Evolutionary conservation across 495 filamentous ascomycete species (phyloP).

Genomic region (Penicillium waksmanii): DNA sequence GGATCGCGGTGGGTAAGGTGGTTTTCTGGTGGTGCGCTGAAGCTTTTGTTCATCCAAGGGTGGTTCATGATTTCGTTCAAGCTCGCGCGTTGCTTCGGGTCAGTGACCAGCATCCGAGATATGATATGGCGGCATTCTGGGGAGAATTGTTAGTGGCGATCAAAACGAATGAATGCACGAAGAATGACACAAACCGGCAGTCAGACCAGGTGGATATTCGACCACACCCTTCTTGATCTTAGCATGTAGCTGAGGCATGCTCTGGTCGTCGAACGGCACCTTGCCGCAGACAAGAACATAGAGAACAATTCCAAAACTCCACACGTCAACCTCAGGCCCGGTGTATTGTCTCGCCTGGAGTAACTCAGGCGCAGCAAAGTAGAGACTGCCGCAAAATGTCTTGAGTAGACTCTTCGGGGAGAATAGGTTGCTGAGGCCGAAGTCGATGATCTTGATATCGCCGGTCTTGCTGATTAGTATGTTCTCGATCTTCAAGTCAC

Average conservation of each 20-base stretch:
- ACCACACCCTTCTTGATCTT: constrained; percentile 98
- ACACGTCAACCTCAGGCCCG: constrained; percentile 95
- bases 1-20: constrained; percentile 84
- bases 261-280: constrained; percentile 98
- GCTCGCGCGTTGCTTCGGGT: constrained; percentile 83
- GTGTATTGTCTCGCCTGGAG: constrained; percentile 93
- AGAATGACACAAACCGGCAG: constrained; percentile 65
- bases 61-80: constrained; percentile 94
- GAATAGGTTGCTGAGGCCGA: constrained; percentile 96
- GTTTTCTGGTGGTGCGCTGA: constrained; percentile 83
- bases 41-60: constrained; percentile 97
- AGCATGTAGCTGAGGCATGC: constrained; percentile 96
- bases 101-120: constrained; percentile 94
- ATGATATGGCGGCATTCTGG: constrained; percentile 93
- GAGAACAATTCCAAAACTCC: constrained; percentile 99
- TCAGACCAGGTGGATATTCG: constrained; percentile 93
- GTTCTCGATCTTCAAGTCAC: constrained; percentile 98
- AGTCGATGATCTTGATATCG: constrained; percentile 99
- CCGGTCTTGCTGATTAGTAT: constrained; percentile 99
- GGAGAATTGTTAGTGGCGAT: not conserved
- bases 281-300: constrained; percentile 98
- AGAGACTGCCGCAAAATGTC: constrained; percentile 97
- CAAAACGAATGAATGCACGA: not conserved
- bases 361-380: constrained; percentile 96
- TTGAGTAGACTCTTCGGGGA: constrained; percentile 84